phyloP scores from a whole-genome alignment of 2,329 filamentous ascomycete species.

The Diaporthe helianthi region DNA sequence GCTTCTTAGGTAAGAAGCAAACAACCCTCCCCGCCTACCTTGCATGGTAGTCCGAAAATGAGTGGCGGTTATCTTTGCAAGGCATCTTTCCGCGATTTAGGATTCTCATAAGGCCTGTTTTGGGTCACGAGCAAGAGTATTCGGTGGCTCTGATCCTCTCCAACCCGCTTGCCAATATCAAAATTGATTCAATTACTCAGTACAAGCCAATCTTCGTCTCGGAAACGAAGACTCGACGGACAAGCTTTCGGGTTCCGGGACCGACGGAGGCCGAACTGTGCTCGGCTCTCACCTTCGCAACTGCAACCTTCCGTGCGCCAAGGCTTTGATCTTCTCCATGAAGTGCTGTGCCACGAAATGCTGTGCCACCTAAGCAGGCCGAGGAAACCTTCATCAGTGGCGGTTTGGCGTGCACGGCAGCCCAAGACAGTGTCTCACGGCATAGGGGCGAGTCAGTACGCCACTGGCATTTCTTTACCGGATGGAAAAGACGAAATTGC shows the following conservation, averaged over 20 bases:
- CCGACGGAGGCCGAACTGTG: not conserved
- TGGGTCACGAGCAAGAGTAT: accelerated
- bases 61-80: not conserved
- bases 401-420: not conserved
- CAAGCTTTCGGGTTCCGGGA: not conserved
- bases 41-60: too few species aligned
- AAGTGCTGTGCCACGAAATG: not conserved
- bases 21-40: too few species aligned
- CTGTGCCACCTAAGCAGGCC: not conserved
- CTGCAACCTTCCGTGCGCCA: not conserved
- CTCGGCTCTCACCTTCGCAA: not conserved
- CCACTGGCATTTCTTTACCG: too few species aligned
- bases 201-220: not conserved
- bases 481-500: too few species aligned
- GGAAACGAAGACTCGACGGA: not conserved
- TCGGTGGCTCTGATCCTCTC: not conserved
- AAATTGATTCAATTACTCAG: not conserved
- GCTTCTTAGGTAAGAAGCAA: too few species aligned
- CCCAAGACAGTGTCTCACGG: not conserved
- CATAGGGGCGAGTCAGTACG: not conserved
- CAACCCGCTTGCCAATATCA: not conserved
- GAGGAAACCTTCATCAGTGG: not conserved
- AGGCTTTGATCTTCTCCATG: not conserved
- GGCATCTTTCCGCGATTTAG: not conserved
- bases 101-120: not conserved